A percentile compares a stretch with the other conserved stretches of the same genome.
Conservation (phyloP, 2,329 filamentous ascomycete species). For the Pseudogymnoascus sp. region DNA sequence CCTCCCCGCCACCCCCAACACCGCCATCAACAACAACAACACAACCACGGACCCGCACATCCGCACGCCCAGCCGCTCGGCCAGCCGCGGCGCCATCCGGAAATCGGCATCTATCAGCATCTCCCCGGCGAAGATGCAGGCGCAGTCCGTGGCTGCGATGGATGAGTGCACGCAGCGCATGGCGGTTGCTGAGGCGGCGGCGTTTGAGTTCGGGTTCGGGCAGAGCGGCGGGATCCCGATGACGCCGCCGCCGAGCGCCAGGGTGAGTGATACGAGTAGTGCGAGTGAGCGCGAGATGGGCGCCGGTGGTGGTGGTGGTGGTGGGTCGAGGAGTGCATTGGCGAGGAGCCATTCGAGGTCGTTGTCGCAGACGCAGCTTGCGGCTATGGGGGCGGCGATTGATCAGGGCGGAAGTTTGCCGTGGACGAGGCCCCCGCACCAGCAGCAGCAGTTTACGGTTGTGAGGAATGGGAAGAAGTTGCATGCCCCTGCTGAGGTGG, state of each 20-base stretch:
- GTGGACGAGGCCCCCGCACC: not conserved
- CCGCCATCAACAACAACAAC: too few species aligned
- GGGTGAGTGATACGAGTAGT: constrained; percentile 18
- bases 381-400: not conserved
- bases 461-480: not conserved
- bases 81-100: not conserved
- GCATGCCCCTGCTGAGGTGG: not conserved
- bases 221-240: constrained; percentile 35
- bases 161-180: constrained; percentile 45
- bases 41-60: not conserved
- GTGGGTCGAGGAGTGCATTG: not conserved
- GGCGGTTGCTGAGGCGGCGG: constrained; percentile 29
- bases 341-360: not conserved
- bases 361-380: not conserved
- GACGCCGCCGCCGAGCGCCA: constrained; percentile 39
- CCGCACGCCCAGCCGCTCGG: not conserved
- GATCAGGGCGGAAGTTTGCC: not conserved
- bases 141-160: constrained; percentile 36
- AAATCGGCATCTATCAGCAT: constrained; percentile 16
- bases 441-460: not conserved
- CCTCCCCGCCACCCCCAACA: not conserved
- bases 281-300: not conserved
- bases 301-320: not conserved
- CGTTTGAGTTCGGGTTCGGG: constrained; percentile 41
- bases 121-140: constrained; percentile 45